Evolutionary conservation across 1,284 basidiomycete genomes (phyloP).

Genomic region (Ganoderma meredithae): DNA sequence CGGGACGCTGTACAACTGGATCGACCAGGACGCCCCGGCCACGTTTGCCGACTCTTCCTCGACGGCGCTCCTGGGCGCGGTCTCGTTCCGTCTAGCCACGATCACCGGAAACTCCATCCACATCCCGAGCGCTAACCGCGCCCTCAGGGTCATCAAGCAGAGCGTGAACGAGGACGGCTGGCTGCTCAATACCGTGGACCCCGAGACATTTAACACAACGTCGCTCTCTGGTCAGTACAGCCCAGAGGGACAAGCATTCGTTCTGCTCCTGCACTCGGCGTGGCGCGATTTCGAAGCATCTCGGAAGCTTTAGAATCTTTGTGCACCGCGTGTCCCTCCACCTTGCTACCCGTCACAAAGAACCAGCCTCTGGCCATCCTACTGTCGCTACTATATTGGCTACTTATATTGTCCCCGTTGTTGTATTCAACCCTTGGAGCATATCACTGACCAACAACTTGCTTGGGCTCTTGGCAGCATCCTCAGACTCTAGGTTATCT

Average conservation of each 20-base stretch:
- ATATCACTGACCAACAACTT: background rate
- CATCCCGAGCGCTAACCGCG: slow-evolving; percentile 52
- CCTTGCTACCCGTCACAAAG: background rate
- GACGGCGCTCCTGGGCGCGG: slow-evolving; percentile 60
- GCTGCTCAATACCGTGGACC: slow-evolving; percentile 70
- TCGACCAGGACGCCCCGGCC: slow-evolving; percentile 47
- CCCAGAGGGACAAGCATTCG: slow-evolving; percentile 71
- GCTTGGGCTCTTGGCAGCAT: background rate
- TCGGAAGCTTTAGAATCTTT: background rate
- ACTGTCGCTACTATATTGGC: background rate
- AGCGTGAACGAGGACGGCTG: slow-evolving; percentile 55
- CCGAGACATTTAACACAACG: slow-evolving; percentile 57
- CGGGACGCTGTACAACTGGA: slow-evolving; percentile 60
- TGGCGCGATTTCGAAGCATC: slow-evolving; percentile 52
- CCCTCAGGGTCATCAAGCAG: slow-evolving; percentile 45
- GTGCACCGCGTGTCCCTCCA: background rate
- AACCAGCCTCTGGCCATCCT: background rate
- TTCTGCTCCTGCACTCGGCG: slow-evolving; percentile 69
- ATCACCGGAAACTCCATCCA: slow-evolving; percentile 42
- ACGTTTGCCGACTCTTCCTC: slow-evolving; percentile 57
- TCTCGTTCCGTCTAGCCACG: slow-evolving; percentile 51
- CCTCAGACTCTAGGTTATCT: too few relatives aligned
- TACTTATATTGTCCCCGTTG: background rate
- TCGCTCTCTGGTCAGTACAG: slow-evolving; percentile 52
- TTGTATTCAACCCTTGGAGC: background rate